Percentiles rank a stretch among this genome's conserved stretches.
Evolutionary conservation across 208 protist species (phyloP).

Genomic region (Naegleria fowleri): DNA sequence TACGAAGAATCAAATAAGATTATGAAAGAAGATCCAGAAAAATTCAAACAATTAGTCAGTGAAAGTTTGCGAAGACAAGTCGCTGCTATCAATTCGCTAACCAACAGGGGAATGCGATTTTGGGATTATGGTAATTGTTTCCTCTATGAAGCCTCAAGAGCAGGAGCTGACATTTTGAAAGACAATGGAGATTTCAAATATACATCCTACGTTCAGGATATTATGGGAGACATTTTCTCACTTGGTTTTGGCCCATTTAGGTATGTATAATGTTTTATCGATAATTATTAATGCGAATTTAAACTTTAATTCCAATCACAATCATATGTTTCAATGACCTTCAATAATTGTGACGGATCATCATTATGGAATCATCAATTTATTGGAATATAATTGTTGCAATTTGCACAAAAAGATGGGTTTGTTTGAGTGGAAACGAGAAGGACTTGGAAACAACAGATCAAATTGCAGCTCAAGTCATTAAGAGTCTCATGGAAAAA

Average conservation of each 20-base stretch:
- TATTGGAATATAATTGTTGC: no score
- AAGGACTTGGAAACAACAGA: slow-evolving; percentile 64
- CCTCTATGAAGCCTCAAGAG: slow-evolving; percentile 57
- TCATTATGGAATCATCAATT: no score
- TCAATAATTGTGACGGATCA: no score
- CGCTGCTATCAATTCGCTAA: slow-evolving; percentile 61
- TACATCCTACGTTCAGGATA: slow-evolving; percentile 75
- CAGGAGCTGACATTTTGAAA: slow-evolving; percentile 57
- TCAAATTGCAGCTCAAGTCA: slow-evolving; percentile 60
- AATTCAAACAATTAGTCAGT: slow-evolving; percentile 68
- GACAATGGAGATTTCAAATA: slow-evolving; percentile 57
- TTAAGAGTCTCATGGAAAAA: slow-evolving; percentile 39
- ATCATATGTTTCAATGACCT: no score
- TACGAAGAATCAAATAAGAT: slow-evolving; percentile 70
- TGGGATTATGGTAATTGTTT: slow-evolving; percentile 81
- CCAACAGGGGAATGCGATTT: slow-evolving; percentile 59
- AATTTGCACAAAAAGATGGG: slow-evolving; percentile 52
- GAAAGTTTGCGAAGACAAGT: slow-evolving; percentile 61
- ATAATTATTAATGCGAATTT: no score
- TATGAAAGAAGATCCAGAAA: slow-evolving; percentile 60
- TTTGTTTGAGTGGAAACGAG: slow-evolving; percentile 57
- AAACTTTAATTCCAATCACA: slow-evolving; percentile 32
- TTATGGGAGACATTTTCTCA: slow-evolving; percentile 75
- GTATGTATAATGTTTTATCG: background rate
- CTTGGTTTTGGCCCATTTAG: slow-evolving; percentile 77